Percentiles rank a stretch among this genome's conserved stretches.
Conservation (phyloP, 352 stramenopile genomes). For the Globisporangium perplexum region DNA sequence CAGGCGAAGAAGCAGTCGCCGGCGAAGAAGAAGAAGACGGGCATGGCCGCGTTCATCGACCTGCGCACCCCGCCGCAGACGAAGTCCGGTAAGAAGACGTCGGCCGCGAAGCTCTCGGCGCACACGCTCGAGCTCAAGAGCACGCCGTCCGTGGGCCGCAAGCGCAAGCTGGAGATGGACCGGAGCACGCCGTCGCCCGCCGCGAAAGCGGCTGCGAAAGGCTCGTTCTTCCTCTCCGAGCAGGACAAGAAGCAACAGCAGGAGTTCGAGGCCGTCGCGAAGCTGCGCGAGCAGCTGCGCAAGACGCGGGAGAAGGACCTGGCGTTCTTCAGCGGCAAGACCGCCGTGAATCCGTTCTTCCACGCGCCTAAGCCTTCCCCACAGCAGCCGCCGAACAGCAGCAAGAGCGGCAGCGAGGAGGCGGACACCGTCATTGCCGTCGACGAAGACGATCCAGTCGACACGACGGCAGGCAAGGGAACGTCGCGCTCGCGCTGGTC, state of each 20-base stretch:
- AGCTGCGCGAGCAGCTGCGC: slow-evolving; percentile 57
- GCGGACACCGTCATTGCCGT: slow-evolving; percentile 24
- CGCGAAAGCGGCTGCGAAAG: slow-evolving; percentile 19
- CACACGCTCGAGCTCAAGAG: slow-evolving; percentile 6
- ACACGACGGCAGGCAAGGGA: slow-evolving; percentile 9
- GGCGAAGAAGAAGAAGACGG: not conserved
- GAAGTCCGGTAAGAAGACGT: not conserved
- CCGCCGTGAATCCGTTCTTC: slow-evolving; percentile 64
- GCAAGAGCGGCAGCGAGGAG: not conserved
- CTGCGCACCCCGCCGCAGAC: slow-evolving; percentile 7
- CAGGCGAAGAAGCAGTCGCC: slow-evolving; percentile 3
- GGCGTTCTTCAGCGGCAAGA: slow-evolving; percentile 54
- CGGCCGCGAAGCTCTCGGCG: not conserved
- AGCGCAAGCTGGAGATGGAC: slow-evolving; percentile 65
- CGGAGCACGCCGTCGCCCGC: slow-evolving; percentile 33
- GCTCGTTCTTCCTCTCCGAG: slow-evolving; percentile 66
- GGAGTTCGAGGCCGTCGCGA: slow-evolving; percentile 58
- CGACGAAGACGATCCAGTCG: slow-evolving; percentile 10
- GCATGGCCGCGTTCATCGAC: slow-evolving; percentile 2
- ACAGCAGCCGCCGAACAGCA: slow-evolving; percentile 7
- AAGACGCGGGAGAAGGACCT: slow-evolving; percentile 63
- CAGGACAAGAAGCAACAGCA: slow-evolving; percentile 62
- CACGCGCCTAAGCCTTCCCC: slow-evolving; percentile 18
- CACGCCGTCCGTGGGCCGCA: slow-evolving; percentile 22
- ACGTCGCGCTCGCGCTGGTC: slow-evolving; percentile 26